Percentiles rank a stretch among this genome's conserved stretches.
These are phyloP conservation scores for Helotiales sp. DNA, from an alignment of 2,329 filamentous ascomycete species.

Conservation along the genomic window DNA sequence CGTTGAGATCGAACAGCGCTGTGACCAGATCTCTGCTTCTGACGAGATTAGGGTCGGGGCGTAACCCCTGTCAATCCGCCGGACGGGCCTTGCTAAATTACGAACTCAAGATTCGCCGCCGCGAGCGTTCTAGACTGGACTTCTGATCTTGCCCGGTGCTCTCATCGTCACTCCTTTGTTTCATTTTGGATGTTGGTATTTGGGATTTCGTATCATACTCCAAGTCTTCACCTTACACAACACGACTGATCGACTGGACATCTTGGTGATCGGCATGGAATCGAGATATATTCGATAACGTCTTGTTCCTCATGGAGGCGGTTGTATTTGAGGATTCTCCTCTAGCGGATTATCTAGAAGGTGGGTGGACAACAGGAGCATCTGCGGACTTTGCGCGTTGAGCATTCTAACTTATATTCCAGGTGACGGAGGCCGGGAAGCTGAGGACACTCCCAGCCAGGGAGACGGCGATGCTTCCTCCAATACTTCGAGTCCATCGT, in stretches of 20 bases:
- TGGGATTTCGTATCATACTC: neutral
- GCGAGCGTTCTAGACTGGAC: no score
- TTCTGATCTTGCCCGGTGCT: no score
- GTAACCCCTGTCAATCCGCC: no score
- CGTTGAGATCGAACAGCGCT: no score
- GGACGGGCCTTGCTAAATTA: no score
- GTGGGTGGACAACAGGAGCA: conserved; percentile 47
- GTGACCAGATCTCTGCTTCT: no score
- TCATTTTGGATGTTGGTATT: neutral
- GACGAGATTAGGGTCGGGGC: no score
- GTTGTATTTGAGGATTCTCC: conserved; percentile 85
- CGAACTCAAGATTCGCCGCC: no score
- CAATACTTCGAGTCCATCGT: conserved; percentile 38
- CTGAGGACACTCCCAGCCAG: conserved; percentile 31
- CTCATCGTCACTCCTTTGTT: neutral
- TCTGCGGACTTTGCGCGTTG: neutral
- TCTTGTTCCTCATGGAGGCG: conserved; percentile 68
- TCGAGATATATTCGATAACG: conserved; percentile 16
- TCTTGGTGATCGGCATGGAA: conserved; percentile 25
- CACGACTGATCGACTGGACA: neutral
- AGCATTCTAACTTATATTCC: conserved; percentile 16
- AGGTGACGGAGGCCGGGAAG: conserved; percentile 47
- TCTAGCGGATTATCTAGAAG: conserved; percentile 86
- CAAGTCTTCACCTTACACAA: neutral
- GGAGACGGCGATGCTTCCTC: conserved; percentile 21